Evolutionary conservation across 2,329 filamentous ascomycete genomes (phyloP), one percentile per base, ranked within the genome.

Genomic region (Saccharata proteae): DNA sequence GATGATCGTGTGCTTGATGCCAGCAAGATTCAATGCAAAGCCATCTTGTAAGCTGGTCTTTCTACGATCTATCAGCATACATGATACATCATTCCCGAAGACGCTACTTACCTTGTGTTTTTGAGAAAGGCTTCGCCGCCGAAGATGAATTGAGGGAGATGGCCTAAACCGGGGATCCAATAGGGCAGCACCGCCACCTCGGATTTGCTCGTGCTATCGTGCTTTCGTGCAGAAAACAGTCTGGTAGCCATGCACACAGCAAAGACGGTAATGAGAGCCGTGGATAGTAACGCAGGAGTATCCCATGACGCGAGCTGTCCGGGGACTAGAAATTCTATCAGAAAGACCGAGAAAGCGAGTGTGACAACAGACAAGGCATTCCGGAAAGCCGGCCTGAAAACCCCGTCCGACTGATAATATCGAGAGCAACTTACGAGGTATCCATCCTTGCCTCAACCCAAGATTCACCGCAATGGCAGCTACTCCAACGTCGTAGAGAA

Each of bases 81-180:
- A 15, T 31, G 29, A 32, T 17, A 17, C 29, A 11, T 22, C 36
- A 21, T 38, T 30, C 13, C 31, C 14, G 6, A 21, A 24, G 14
- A 12, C 8, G 16, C n/a, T 24, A 26, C 23, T 5, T 32, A 66
- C 64, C 56, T 49, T 10, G 64, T 47, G 30, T 50, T 52, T 22
- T 51, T 49, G 37, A 69, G 45, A 40, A 67, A 64, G 8, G 43
- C 42, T 23, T 63, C 51, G 29, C 61, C 58, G 23, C 62, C 47
- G 43, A 62, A 56, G 13, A 60, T 48, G 40, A 62, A 54, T 40
- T 72, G 65, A 13, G 65, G 42, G 5, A 63, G 57, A 54, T 77
- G 69, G 22, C 70, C 68, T 6, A 76, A 20, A 30, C 66, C 57
- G 2, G 73, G 72, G 6, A 77, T 47, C 67, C 69, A 77, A 49